Evolutionary conservation across 2,329 filamentous ascomycete genomes (phyloP).

Genomic region (Aspergillus latus): DNA sequence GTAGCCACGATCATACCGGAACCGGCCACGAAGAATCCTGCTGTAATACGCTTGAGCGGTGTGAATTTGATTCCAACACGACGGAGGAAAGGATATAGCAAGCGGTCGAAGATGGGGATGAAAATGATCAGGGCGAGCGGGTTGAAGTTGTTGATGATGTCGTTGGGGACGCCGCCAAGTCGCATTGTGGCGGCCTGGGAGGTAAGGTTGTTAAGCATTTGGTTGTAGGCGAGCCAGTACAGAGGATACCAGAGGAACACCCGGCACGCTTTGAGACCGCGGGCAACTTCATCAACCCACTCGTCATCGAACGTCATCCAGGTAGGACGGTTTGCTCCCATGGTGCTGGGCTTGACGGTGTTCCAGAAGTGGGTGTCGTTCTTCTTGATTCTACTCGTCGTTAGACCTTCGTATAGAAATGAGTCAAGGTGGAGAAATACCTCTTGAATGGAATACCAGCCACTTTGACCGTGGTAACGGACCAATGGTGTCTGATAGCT

Average conservation of each 20-base stretch:
- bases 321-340: constrained; percentile 19
- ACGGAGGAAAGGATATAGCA: constrained; percentile 53
- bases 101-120: constrained; percentile 54
- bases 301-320: constrained; percentile 75
- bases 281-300: constrained; percentile 74
- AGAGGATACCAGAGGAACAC: constrained; percentile 62
- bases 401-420: neutral
- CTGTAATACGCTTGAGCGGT: constrained; percentile 54
- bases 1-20: constrained; percentile 51
- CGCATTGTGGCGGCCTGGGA: constrained; percentile 56
- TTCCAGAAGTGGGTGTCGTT: constrained; percentile 24
- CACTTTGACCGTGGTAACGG: constrained; percentile 55
- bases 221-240: constrained; percentile 52
- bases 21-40: constrained; percentile 51
- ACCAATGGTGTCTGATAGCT: constrained; percentile 63
- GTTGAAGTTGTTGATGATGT: constrained; percentile 57
- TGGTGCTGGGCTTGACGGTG: constrained; percentile 23
- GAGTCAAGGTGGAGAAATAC: constrained; percentile 10
- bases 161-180: constrained; percentile 55
- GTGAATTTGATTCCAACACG: constrained; percentile 50
- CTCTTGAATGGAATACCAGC: constrained; percentile 5
- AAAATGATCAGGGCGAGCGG: constrained; percentile 54
- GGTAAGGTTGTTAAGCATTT: constrained; percentile 57
- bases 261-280: constrained; percentile 66
- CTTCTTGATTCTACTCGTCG: constrained; percentile 18